Base-by-base conservation (phyloP, 768 basidiomycete species). In the Coprinopsis marcescibilis region DNA sequence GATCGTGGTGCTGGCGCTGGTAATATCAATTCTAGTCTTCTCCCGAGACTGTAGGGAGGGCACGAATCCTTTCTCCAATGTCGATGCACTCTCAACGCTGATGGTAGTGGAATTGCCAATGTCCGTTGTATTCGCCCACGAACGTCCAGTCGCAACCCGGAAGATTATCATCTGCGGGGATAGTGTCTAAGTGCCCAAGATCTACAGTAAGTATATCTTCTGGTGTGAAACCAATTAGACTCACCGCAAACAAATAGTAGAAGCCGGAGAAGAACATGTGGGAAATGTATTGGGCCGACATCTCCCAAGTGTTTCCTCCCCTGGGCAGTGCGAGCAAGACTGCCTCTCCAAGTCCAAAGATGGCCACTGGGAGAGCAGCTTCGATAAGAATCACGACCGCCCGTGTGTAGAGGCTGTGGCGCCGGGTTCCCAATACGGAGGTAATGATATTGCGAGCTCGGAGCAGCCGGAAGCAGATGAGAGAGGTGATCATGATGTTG, bases 161-260 rank as follows among this genome's bases (percentile, higher is more conserved):
- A 43, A 43, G 21, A 43, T 43, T 15, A 43, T 25, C 41, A 43
- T 43, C 24, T 43, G 41, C 19, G 41, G 41, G 10, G 41, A 25
- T 26, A 43, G 41, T 7, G 24, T 11, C 41, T 43, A 19, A 13
- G 25, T 23, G 14, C n/a, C n/a, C n/a, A 12, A 19, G 12, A 5
- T 13, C 26, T 17, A 3, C 17, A 21, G 26, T 19, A 23, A 20
- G 39, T 12, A 13, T 11, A 12, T 26, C 21, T 17, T 13, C 39
- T 8, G 12, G 25, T 14, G 21, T 19, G 17, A 11, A 19, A 41
- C 25, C 14, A 41, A 11, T 41, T 20, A 11, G 15, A 19, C 41
- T 4, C 25, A 43, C 41, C 25, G 24, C 4, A 24, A 29, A 25
- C 8, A 27, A 14, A 19, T 24, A 43, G 41, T 43, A 43, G 5